Percentiles rank a stretch among this genome's conserved stretches.
Evolutionary conservation across 192 early-diverging fungal genomes (phyloP).

Genomic region (Podila verticillata): DNA sequence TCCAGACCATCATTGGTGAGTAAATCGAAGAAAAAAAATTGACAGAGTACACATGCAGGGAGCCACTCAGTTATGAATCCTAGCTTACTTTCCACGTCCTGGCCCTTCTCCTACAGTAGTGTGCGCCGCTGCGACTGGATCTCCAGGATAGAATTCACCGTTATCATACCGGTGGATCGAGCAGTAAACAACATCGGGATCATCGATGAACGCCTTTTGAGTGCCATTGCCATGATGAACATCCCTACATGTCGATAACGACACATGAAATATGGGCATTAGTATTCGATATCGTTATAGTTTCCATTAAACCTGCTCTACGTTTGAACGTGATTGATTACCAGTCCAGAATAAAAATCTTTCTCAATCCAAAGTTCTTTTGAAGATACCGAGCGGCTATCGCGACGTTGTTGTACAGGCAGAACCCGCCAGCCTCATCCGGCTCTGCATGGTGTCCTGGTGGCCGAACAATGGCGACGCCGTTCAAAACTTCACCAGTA

Average conservation of each 20-base stretch:
- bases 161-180: conserved; percentile 90
- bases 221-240: conserved; percentile 97
- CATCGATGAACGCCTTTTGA: conserved; percentile 81
- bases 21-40: too few relatives aligned
- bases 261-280: neutral
- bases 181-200: conserved; percentile 84
- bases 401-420: conserved; percentile 90
- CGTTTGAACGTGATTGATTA: conserved; percentile 35
- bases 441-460: conserved; percentile 94
- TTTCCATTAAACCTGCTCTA: too few relatives aligned
- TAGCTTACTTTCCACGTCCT: conserved; percentile 68
- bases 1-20: too few relatives aligned
- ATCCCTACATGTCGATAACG: conserved; percentile 63
- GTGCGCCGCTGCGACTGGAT: conserved; percentile 62
- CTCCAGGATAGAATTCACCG: conserved; percentile 80
- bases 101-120: conserved; percentile 61
- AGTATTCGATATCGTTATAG: neutral
- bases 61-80: too few relatives aligned
- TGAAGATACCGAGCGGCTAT: conserved; percentile 78
- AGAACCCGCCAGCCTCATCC: conserved; percentile 85
- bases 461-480: conserved; percentile 89
- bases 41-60: neutral
- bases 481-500: conserved; percentile 70
- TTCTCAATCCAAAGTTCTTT: conserved; percentile 51
- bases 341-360: conserved; percentile 91